These are phyloP conservation scores for Stemphylium vesicarium DNA, from an alignment of 2,329 filamentous ascomycete genomes.

Conservation along the genomic window DNA sequence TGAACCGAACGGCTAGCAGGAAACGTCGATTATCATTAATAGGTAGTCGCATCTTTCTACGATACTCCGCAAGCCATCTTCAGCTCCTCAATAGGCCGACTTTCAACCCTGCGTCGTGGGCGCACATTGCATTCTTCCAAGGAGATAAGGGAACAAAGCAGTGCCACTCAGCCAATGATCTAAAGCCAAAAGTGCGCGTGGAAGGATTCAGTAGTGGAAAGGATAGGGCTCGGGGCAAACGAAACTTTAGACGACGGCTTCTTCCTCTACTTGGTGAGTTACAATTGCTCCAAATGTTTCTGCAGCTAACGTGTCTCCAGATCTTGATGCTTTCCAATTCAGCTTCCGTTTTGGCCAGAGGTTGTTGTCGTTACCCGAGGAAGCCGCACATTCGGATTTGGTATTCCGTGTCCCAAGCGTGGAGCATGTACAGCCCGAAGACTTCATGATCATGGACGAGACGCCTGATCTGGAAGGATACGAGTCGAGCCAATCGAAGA, in stretches of 20 bases:
- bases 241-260: not conserved
- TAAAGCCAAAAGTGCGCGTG: not conserved
- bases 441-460: not conserved
- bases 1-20: conserved; percentile 4
- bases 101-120: conserved; percentile 11
- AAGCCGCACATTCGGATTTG: not conserved
- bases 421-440: not conserved
- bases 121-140: conserved; percentile 14
- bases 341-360: not conserved
- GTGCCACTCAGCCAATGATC: not conserved
- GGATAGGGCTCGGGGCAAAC: not conserved
- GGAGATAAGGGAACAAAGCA: not conserved
- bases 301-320: conserved; percentile 1
- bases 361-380: not conserved
- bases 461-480: not conserved
- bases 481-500: not conserved
- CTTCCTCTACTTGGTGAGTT: conserved; percentile 4
- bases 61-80: conserved; percentile 9
- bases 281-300: not conserved
- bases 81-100: conserved; percentile 16
- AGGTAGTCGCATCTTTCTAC: conserved; percentile 11
- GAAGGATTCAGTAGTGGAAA: not conserved
- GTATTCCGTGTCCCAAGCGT: not conserved
- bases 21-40: not conserved
- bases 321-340: conserved; percentile 5